phyloP scores from a whole-genome alignment of 164 flowering plant genomes.

The Houttuynia cordata region DNA sequence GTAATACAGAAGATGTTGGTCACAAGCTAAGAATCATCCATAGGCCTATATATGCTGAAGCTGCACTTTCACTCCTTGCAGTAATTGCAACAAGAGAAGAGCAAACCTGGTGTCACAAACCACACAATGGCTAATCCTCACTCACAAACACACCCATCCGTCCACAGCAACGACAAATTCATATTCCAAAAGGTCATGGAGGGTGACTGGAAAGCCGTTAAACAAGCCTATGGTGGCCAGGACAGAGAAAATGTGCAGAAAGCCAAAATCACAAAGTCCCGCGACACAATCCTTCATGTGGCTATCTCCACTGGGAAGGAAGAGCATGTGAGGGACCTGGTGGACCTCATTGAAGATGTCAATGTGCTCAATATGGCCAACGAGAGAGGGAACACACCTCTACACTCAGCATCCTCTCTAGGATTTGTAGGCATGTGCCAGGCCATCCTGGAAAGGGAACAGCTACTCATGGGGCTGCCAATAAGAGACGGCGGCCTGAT shows the following conservation, averaged over 20 bases:
- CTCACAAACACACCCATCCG: background rate
- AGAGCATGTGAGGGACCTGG: background rate
- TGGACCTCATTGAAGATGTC: background rate
- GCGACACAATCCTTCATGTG: slow-evolving; percentile 1
- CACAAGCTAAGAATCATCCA: too few relatives aligned
- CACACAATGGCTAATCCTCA: background rate
- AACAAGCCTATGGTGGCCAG: background rate
- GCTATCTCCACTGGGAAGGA: background rate
- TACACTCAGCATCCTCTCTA: slow-evolving; percentile 15
- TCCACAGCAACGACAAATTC: background rate
- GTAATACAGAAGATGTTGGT: too few relatives aligned
- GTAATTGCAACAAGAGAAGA: too few relatives aligned
- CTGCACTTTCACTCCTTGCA: too few relatives aligned
- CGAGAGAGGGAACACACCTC: slow-evolving; percentile 12
- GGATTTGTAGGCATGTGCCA: slow-evolving; percentile 11
- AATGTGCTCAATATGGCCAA: slow-evolving; percentile 7
- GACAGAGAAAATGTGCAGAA: background rate
- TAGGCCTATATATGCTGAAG: too few relatives aligned
- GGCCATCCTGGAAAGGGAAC: slow-evolving; percentile 1
- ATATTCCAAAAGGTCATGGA: slow-evolving; percentile 1
- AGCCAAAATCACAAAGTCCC: background rate
- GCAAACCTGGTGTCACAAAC: too few relatives aligned
- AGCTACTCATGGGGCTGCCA: background rate
- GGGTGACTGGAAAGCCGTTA: background rate
- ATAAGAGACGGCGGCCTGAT: slow-evolving; percentile 1